phyloP scores from a whole-genome alignment of 2,329 filamentous ascomycete genomes.

The Xylaria sp. region DNA sequence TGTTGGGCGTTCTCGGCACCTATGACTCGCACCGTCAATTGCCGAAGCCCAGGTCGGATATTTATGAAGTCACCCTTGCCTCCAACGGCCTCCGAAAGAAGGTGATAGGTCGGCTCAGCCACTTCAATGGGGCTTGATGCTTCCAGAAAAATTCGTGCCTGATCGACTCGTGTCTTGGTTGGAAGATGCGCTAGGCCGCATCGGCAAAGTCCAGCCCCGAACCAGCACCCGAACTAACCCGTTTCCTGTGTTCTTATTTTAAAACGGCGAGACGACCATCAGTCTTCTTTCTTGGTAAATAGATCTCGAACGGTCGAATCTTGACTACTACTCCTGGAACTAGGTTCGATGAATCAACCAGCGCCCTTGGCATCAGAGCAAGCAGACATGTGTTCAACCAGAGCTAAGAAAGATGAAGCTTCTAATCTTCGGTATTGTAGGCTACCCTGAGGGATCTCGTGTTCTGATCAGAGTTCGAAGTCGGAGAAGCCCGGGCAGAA shows the following conservation, averaged over 20 bases:
- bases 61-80: constrained; percentile 19
- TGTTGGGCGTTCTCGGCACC: constrained; percentile 9
- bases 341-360: constrained; percentile 2
- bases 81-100: neutral
- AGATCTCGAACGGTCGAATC: neutral
- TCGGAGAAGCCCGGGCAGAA: neutral
- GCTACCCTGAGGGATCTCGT: neutral
- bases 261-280: neutral
- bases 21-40: constrained; percentile 17
- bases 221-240: neutral
- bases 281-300: neutral
- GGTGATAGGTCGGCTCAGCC: constrained; percentile 8
- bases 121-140: constrained; percentile 2
- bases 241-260: neutral
- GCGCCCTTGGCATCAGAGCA: neutral
- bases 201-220: constrained; percentile 14
- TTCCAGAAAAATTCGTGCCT: constrained; percentile 19
- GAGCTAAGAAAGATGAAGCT: neutral
- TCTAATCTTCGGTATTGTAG: neutral
- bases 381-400: neutral
- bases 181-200: constrained; percentile 7
- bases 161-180: constrained; percentile 7
- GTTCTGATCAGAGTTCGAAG: constrained; percentile 5
- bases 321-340: neutral
- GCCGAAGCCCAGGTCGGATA: constrained; percentile 14